Base-by-base conservation (phyloP, 768 basidiomycete species). In the Termitomyces sp. region DNA sequence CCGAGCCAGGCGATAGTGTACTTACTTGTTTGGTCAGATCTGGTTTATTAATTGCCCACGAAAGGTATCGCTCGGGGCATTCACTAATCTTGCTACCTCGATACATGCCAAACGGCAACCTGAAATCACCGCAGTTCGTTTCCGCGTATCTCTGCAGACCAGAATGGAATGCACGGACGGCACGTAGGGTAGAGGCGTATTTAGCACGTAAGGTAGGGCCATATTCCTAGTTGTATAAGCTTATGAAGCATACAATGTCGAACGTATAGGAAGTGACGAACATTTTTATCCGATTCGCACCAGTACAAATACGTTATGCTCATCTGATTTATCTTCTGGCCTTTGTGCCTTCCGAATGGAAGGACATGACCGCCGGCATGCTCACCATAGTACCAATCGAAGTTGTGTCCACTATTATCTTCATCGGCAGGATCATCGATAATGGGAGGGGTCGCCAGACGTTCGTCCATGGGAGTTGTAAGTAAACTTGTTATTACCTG, bases 231-330 rank as follows among this genome's bases (percentile, higher is more conserved):
- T 51, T n/a, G 9, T 18, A 3, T 18, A 36, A 36, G 11, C 1
- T 18, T 26, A 5, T 36, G 22, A 41, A 41, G 24, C 18, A 8
- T 33, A 32, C 24, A 4, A 26, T 32, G 14, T 22, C 4, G 10
- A 8, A 26, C 9, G 9, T 5, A n/a, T 18, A 26, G 26, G 36
- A n/a, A 44, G 45, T 16, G 6, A 48, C 50, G 32, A 28, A 56
- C 55, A 24, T 35, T 53, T 18, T 3, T 18, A 7, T 51, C 28
- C 2, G 54, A 50, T 1, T 20, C 24, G 28, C 61, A 59, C 61
- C 53, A 57, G 13, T 59, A 22, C 16, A 62, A 10, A 36, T 62
- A 62, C 6, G 55, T 43, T 18, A 62, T 45, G 22, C 58, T 56
- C 22, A 49, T 60, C 4, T 57, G 2, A 44, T 50, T 22, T 18